Evolutionary conservation across 495 filamentous ascomycete species (phyloP).

Genomic region (Penicillium ucsense): DNA sequence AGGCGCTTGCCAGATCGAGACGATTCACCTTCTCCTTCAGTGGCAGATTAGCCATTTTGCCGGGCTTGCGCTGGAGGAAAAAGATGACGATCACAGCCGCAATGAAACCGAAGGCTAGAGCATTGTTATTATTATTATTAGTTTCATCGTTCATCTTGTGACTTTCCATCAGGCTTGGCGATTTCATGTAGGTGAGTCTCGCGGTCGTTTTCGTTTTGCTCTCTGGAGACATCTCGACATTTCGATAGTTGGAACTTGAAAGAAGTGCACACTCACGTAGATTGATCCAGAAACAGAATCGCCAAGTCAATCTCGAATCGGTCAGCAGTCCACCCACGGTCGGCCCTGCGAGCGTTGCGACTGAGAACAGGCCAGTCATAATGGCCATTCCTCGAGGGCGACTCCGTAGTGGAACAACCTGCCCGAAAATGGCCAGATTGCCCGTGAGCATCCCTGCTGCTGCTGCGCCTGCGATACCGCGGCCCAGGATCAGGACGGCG

Average conservation of each 20-base stretch:
- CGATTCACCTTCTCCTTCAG: background rate
- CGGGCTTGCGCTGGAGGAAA: background rate
- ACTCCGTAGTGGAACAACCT: constrained; percentile 13
- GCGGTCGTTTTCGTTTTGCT: too few species aligned
- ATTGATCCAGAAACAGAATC: constrained; percentile 6
- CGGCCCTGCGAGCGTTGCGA: constrained; percentile 1
- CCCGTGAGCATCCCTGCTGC: constrained; percentile 20
- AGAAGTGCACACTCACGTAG: background rate
- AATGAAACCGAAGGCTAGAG: background rate
- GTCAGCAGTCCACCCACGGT: constrained; percentile 3
- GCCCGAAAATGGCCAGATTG: constrained; percentile 13
- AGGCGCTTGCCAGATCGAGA: background rate
- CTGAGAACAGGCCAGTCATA: background rate
- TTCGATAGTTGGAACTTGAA: too few species aligned
- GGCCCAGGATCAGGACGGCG: constrained; percentile 21
- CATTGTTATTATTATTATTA: too few species aligned
- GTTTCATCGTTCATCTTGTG: too few species aligned
- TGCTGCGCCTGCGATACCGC: constrained; percentile 24
- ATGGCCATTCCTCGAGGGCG: constrained; percentile 4
- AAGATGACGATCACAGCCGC: background rate
- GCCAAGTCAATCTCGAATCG: constrained; percentile 2
- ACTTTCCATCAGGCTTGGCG: too few species aligned
- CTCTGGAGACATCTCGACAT: too few species aligned
- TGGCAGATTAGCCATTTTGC: background rate
- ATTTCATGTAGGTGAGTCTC: too few species aligned